Base-by-base conservation (phyloP, 495 filamentous ascomycete genomes). In the Parathielavia hyrcaniae region DNA sequence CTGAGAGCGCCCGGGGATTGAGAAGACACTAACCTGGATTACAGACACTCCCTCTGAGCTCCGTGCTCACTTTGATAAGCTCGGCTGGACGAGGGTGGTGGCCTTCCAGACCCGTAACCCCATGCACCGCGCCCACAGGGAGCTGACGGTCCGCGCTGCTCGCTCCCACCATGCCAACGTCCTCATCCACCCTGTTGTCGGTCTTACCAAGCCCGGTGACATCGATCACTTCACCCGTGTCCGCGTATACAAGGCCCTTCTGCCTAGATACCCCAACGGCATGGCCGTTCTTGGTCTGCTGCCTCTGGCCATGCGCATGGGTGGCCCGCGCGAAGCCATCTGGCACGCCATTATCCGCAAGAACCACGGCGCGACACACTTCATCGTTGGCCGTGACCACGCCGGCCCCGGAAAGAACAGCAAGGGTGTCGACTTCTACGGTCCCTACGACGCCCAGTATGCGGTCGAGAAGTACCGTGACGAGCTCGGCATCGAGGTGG, bases 301-400 rank as follows among this genome's bases (percentile, higher is more conserved):
- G 5, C 91, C 91, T 45, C 80, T 98, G 51, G 93, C 93, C 61
- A 98, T 98, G 93, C 88, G 93, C 69, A 98, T 98, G 93, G 93
- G 91, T 65, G 93, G 93, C 64, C 93, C 93, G 50, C 88, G 93
- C 63, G 93, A 98, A 80, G 93, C 93, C 62, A 91, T 98, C 77
- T 98, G 93, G 93, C 93, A 98, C 79, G 93, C 93, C 62, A 97
- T 98, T 68, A 98, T 98, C 81, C 90, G 93, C 66, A 98, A 97
- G 83, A 98, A 98, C 76, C 90, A 96, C 77, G 93, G 93, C 62
- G 90, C 92, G 39, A 97, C 95, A 14, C 93, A 98, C 81, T 98
- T 98, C 83, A 98, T 98, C 67, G 91, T 98, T 55, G 93, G 93
- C 30, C 89, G 93, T 75, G 93, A 98, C 72, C 93, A 98, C 72